Base-by-base conservation (phyloP, 31 red algal genomes). In the Asparagopsis taxiformis region DNA sequence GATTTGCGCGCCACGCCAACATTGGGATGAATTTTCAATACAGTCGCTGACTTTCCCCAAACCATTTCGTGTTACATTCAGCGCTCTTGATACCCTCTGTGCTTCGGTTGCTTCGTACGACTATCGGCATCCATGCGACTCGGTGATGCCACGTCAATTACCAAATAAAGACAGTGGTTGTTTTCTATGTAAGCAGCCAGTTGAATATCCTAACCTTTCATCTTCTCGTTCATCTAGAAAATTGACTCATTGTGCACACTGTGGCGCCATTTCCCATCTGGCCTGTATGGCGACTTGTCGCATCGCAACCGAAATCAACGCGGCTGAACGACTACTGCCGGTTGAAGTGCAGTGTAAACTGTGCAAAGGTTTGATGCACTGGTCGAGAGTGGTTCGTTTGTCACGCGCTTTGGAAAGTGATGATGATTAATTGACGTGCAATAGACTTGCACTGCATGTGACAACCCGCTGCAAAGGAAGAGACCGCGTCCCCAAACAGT, bases 371-470 rank as follows among this genome's bases (percentile, higher is more conserved):
- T 16, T 51, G 2, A 71, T 72, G 54, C 79, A 83, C 50, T 83
- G 79, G 79, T 83, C 79, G n/a, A 16, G 68, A 52, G 39, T 72
- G 0, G 79, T 83, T 0, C 54, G 79, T 4, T n/a, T 70, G 13
- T 43, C 36, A 16, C 51, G 56, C 16, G 65, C 79, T 15, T 44
- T 83, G 10, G 65, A 61, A 35, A 72, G 48, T 41, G 56, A 83
- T 19, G 67, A 69, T 34, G 59, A 79, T 13, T 66, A 52, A 57
- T 3, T 21, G n/a, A n/a, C n/a, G n/a, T n/a, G n/a, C n/a, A n/a
- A n/a, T n/a, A n/a, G n/a, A n/a, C n/a, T n/a, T n/a, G n/a, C n/a
- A n/a, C n/a, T n/a, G n/a, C n/a, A n/a, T n/a, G n/a, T n/a, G n/a
- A n/a, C n/a, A n/a, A n/a, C n/a, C n/a, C n/a, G n/a, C n/a, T n/a